These are phyloP conservation scores for Haplographium delicatum DNA, from an alignment of 495 filamentous ascomycete species.

Conservation along the genomic window DNA sequence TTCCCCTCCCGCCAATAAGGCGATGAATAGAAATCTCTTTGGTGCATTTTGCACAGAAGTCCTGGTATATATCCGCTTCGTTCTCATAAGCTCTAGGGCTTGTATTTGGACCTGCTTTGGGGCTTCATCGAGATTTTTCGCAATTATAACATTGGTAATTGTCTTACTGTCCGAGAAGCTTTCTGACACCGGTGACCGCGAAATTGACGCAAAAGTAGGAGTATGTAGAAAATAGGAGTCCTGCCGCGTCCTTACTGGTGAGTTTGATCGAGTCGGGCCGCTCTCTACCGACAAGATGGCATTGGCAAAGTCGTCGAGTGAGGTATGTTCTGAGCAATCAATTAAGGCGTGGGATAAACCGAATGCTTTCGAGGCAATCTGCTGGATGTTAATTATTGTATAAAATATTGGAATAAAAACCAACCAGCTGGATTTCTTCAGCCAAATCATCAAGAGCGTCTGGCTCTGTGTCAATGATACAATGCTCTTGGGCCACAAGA, in stretches of 20 bases:
- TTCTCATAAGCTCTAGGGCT: constrained; percentile 80
- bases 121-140: constrained; percentile 69
- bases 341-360: constrained; percentile 60
- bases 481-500: constrained; percentile 75
- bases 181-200: constrained; percentile 21
- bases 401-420: background rate
- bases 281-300: constrained; percentile 51
- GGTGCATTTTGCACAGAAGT: constrained; percentile 68
- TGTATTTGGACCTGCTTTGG: constrained; percentile 75
- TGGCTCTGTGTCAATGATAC: constrained; percentile 70
- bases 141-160: constrained; percentile 77
- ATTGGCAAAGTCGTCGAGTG: constrained; percentile 72
- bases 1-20: constrained; percentile 50
- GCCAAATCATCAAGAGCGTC: constrained; percentile 57
- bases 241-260: constrained; percentile 30
- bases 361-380: constrained; percentile 69
- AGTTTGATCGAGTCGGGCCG: constrained; percentile 27
- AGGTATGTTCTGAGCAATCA: constrained; percentile 64
- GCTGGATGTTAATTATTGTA: background rate
- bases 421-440: constrained; percentile 67
- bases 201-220: constrained; percentile 18
- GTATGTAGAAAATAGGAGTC: constrained; percentile 25
- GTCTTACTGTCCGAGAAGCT: constrained; percentile 27
- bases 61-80: constrained; percentile 67
- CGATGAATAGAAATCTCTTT: constrained; percentile 74